These are phyloP conservation scores for Pseudevernia furfuracea DNA, from an alignment of 495 filamentous ascomycete genomes.

Conservation along the genomic window DNA sequence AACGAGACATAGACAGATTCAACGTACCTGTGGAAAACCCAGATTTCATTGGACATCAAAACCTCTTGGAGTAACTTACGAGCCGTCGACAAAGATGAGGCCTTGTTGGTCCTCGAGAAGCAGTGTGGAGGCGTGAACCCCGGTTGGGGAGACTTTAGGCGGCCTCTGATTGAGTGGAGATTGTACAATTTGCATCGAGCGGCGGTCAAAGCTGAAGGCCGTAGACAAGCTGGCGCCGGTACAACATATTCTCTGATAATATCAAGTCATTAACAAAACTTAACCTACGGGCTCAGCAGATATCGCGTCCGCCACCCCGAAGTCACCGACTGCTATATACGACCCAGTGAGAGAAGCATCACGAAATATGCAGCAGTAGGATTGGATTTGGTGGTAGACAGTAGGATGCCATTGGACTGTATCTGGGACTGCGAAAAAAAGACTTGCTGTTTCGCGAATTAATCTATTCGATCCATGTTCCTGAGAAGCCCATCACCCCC, in stretches of 20 bases:
- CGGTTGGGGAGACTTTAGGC: not conserved
- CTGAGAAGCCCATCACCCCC: too few species aligned
- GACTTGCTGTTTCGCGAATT: too few species aligned
- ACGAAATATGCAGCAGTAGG: not conserved
- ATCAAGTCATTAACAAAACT: too few species aligned
- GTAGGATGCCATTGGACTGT: too few species aligned
- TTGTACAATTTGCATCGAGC: slow-evolving; percentile 3
- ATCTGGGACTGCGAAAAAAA: too few species aligned
- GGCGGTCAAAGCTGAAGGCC: slow-evolving; percentile 7
- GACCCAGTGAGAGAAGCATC: slow-evolving; percentile 7
- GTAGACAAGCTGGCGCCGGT: not conserved
- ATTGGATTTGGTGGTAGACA: too few species aligned
- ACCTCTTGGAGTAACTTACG: slow-evolving; percentile 1
- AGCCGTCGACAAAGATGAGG: not conserved
- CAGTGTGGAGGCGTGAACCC: not conserved
- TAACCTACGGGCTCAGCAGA: too few species aligned
- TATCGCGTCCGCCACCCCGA: too few species aligned
- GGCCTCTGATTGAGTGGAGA: slow-evolving; percentile 5
- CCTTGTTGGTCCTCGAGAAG: slow-evolving; percentile 4
- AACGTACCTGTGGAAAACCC: slow-evolving; percentile 9
- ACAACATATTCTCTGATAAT: not conserved
- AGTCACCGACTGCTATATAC: slow-evolving; percentile 3
- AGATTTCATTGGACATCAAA: slow-evolving; percentile 4
- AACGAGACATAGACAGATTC: slow-evolving; percentile 3
- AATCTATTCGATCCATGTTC: too few species aligned